phyloP scores from a whole-genome alignment of 1,284 basidiomycete genomes.

The Ceratobasidium sp. region DNA sequence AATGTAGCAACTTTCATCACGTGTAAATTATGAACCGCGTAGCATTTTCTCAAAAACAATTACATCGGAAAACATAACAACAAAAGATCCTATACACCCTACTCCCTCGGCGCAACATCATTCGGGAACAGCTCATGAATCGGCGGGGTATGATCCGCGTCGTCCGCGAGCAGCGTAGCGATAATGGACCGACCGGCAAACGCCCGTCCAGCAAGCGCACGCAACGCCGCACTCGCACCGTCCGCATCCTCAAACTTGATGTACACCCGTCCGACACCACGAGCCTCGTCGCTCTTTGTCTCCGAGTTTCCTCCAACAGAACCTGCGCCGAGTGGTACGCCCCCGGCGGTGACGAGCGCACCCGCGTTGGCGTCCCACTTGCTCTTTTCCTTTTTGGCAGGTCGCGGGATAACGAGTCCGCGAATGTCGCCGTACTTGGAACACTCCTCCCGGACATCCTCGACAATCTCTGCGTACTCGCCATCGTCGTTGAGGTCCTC shows the following conservation, averaged over 20 bases:
- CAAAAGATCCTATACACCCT: neutral
- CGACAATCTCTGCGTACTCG: conserved; percentile 93
- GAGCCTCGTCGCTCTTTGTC: conserved; percentile 75
- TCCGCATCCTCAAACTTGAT: conserved; percentile 77
- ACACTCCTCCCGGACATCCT: conserved; percentile 95
- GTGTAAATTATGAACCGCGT: no score
- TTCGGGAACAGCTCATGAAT: conserved; percentile 49
- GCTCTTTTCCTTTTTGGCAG: conserved; percentile 81
- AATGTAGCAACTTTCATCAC: no score
- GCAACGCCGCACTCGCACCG: conserved; percentile 74
- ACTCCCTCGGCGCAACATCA: neutral
- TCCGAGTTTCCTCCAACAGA: conserved; percentile 8
- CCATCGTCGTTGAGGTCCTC: conserved; percentile 92
- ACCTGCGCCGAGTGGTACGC: conserved; percentile 28
- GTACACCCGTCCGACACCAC: conserved; percentile 93
- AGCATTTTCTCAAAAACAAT: neutral
- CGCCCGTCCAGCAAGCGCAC: conserved; percentile 86
- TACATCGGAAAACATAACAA: neutral
- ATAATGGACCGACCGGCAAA: conserved; percentile 92
- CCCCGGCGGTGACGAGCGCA: conserved; percentile 30
- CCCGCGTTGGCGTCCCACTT: conserved; percentile 80
- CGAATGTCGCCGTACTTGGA: conserved; percentile 81
- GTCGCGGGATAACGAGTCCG: conserved; percentile 88
- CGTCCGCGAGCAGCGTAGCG: conserved; percentile 77
- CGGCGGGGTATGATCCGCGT: conserved; percentile 81